Evolutionary conservation across 805 yeast species (phyloP).

Genomic region (Grigorovia jiainica): DNA sequence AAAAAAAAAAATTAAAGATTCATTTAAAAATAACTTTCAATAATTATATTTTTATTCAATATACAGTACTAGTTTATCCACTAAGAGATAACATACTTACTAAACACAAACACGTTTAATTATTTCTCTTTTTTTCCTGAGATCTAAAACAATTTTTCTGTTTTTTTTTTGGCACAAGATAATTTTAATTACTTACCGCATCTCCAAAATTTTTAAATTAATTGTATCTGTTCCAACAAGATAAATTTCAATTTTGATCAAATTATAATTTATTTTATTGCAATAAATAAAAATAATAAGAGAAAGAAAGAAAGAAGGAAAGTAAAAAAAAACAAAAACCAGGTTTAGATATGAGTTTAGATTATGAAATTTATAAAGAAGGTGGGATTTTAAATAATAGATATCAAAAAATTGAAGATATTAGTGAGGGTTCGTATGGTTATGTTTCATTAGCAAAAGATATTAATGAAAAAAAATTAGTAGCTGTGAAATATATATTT

Average conservation of each 20-base stretch:
- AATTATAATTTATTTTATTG: not conserved
- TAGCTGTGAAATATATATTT: conserved; percentile 79
- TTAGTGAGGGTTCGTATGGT: conserved; percentile 92
- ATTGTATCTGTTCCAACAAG: not conserved
- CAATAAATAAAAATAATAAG: no score
- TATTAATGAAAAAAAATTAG: conserved; percentile 39
- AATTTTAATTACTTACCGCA: not conserved
- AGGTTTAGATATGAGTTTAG: conserved; percentile 9
- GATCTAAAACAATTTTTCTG: no score
- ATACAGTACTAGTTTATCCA: no score
- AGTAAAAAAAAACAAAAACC: not conserved
- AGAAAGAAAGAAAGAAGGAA: no score
- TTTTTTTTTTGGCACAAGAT: no score
- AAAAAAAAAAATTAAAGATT: no score
- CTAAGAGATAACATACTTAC: no score
- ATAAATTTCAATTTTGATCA: not conserved
- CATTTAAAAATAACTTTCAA: no score
- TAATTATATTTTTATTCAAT: no score
- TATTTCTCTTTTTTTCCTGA: no score
- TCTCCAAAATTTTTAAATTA: not conserved
- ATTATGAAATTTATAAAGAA: conserved; percentile 34
- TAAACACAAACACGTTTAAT: no score
- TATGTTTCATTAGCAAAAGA: conserved; percentile 83
- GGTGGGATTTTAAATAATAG: conserved; percentile 48
- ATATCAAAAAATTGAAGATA: conserved; percentile 60